Percentiles rank a stretch among this genome's conserved stretches.
phyloP scores from a whole-genome alignment of 169 alveolate species.

The Besnoitia besnoiti region DNA sequence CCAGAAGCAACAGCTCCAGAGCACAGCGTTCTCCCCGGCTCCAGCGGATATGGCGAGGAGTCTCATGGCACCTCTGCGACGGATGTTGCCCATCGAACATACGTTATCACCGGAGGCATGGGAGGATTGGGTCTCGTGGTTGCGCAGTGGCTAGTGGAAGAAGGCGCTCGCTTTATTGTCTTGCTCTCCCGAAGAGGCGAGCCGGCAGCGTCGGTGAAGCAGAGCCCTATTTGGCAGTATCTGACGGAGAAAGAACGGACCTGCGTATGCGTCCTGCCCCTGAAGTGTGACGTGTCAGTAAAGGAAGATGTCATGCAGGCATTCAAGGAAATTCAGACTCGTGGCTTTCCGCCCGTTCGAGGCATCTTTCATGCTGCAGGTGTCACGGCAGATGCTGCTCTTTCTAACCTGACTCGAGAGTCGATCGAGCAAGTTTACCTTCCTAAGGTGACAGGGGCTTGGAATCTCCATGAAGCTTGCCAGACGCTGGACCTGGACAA shows the following conservation, averaged over 20 bases:
- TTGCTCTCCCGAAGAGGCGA: conserved; percentile 65
- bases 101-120: conserved; percentile 70
- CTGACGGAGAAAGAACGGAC: conserved; percentile 21
- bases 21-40: background rate
- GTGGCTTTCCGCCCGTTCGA: conserved; percentile 44
- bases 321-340: conserved; percentile 24
- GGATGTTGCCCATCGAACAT: conserved; percentile 46
- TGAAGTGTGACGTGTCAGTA: conserved; percentile 57
- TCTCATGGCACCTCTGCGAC: background rate
- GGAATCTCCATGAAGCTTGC: conserved; percentile 76
- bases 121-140: conserved; percentile 74
- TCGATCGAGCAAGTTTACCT: conserved; percentile 71
- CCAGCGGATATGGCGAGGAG: background rate
- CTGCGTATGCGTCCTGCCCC: background rate
- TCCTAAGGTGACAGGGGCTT: conserved; percentile 81
- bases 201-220: conserved; percentile 39
- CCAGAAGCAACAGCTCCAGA: background rate
- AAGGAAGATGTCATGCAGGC: conserved; percentile 45
- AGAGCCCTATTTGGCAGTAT: conserved; percentile 51
- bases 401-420: conserved; percentile 66
- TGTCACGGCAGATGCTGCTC: conserved; percentile 71
- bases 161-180: conserved; percentile 73
- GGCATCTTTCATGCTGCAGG: conserved; percentile 71
- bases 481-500: conserved; percentile 58
- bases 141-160: conserved; percentile 74